Evolutionary conservation across 768 basidiomycete species (phyloP).

Genomic region (Kwoniella sp.): DNA sequence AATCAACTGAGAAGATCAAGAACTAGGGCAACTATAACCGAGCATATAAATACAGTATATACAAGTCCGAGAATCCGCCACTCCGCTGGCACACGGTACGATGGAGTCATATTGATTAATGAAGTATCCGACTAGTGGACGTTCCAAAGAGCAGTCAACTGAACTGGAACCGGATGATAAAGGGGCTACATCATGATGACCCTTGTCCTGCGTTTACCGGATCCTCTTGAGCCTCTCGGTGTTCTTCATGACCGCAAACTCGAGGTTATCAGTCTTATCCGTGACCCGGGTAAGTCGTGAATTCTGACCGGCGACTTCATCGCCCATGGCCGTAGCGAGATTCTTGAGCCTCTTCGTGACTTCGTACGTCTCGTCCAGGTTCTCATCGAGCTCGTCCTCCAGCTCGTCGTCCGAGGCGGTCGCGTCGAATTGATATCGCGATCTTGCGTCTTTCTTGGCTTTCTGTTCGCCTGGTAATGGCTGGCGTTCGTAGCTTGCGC

Average conservation of each 20-base stretch:
- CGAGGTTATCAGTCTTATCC: slow-evolving; percentile 74
- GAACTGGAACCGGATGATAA: too few relatives aligned
- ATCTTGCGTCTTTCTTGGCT: slow-evolving; percentile 69
- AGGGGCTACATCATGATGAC: not conserved
- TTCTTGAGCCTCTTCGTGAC: slow-evolving; percentile 77
- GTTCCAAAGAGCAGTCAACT: too few relatives aligned
- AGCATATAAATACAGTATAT: slow-evolving; percentile 8
- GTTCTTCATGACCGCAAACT: slow-evolving; percentile 73
- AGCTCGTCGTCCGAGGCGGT: slow-evolving; percentile 88
- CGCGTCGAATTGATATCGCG: slow-evolving; percentile 88
- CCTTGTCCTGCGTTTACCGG: slow-evolving; percentile 23
- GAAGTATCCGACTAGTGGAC: too few relatives aligned
- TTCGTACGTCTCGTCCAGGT: slow-evolving; percentile 81
- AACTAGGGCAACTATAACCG: not conserved
- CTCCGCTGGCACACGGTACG: too few relatives aligned
- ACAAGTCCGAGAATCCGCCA: not conserved
- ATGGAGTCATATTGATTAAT: too few relatives aligned
- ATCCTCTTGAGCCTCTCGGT: slow-evolving; percentile 70
- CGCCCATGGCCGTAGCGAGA: slow-evolving; percentile 77
- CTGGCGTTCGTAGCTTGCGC: slow-evolving; percentile 60
- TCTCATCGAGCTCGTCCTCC: slow-evolving; percentile 90
- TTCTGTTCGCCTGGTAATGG: slow-evolving; percentile 61
- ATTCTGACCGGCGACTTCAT: slow-evolving; percentile 88
- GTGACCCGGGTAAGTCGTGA: slow-evolving; percentile 72
- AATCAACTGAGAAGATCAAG: too few relatives aligned